Percentiles rank a stretch among this genome's conserved stretches.
These are phyloP conservation scores for Tilletia indica DNA, from an alignment of 1,284 basidiomycete genomes.

Conservation along the genomic window DNA sequence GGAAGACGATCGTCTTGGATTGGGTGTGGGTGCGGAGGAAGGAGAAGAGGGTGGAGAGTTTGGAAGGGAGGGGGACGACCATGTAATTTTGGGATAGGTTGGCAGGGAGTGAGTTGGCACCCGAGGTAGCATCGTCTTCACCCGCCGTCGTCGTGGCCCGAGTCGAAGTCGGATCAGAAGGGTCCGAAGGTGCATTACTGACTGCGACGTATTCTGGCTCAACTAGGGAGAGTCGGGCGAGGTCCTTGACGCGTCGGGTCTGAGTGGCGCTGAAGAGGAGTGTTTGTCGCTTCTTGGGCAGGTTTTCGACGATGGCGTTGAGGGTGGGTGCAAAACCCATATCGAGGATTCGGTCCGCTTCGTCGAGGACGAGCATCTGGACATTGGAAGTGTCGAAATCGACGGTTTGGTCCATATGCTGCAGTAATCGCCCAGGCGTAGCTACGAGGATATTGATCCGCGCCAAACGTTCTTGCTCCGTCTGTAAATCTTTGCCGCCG, in stretches of 20 bases:
- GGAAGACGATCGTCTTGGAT: conserved; percentile 87
- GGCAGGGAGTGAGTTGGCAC: conserved; percentile 57
- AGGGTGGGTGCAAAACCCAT: conserved; percentile 90
- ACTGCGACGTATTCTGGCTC: conserved; percentile 74
- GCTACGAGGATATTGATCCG: conserved; percentile 98
- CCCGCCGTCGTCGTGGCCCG: conserved; percentile 4
- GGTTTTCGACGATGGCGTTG: conserved; percentile 83
- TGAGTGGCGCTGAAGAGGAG: conserved; percentile 96
- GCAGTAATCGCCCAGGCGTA: conserved; percentile 87
- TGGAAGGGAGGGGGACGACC: conserved; percentile 77
- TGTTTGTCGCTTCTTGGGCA: conserved; percentile 67
- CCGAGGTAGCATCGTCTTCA: background rate
- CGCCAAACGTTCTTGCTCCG: conserved; percentile 74
- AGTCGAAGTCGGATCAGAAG: conserved; percentile 59
- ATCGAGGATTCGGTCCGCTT: conserved; percentile 93
- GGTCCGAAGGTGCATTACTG: conserved; percentile 49
- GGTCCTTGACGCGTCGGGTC: conserved; percentile 81
- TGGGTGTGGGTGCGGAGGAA: conserved; percentile 94
- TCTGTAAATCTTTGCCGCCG: conserved; percentile 91
- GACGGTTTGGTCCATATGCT: conserved; percentile 97
- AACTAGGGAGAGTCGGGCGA: conserved; percentile 84
- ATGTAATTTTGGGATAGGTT: conserved; percentile 88
- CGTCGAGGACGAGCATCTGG: conserved; percentile 91
- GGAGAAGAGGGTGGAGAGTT: conserved; percentile 87
- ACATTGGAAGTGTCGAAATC: conserved; percentile 88